A percentile compares a stretch with the other conserved stretches of the same genome.
phyloP scores from a whole-genome alignment of 805 yeast genomes.

The Ogataea henricii region DNA sequence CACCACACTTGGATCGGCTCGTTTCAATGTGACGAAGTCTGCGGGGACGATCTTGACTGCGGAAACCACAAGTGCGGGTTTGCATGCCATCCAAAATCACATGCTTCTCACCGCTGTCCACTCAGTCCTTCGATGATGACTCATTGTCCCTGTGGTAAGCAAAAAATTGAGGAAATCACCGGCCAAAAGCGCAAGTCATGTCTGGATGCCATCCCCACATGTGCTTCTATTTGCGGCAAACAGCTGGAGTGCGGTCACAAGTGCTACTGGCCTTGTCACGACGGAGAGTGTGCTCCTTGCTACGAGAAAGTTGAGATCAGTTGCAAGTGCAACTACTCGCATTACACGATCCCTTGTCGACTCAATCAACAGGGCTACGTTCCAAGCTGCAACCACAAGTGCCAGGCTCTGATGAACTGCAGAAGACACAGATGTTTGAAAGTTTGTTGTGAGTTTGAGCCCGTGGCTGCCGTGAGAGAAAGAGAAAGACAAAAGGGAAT shows the following conservation, averaged over 20 bases:
- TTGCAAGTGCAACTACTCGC: constrained; percentile 64
- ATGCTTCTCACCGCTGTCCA: constrained; percentile 50
- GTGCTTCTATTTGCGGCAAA: constrained; percentile 67
- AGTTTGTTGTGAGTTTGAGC: constrained; percentile 71
- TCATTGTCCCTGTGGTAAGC: constrained; percentile 82
- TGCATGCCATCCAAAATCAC: constrained; percentile 54
- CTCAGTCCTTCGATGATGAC: constrained; percentile 58
- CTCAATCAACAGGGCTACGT: constrained; percentile 49
- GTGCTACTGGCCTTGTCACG: constrained; percentile 74
- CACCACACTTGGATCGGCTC: constrained; percentile 48
- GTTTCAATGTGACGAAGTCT: constrained; percentile 47
- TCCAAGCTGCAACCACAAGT: constrained; percentile 70
- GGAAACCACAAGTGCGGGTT: constrained; percentile 53
- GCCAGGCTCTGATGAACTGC: constrained; percentile 75
- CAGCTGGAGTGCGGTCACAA: constrained; percentile 67
- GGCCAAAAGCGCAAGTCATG: constrained; percentile 53
- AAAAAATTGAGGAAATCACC: constrained; percentile 42
- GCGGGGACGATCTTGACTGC: constrained; percentile 61
- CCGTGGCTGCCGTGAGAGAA: constrained; percentile 56
- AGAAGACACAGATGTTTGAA: constrained; percentile 74
- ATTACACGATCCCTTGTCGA: constrained; percentile 64
- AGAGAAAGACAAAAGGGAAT: constrained; percentile 50
- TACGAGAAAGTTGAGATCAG: constrained; percentile 47
- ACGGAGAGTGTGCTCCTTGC: constrained; percentile 74
- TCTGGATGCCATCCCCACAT: constrained; percentile 77